phyloP scores from a whole-genome alignment of 768 basidiomycete species.

The Kondoa malvinella region DNA sequence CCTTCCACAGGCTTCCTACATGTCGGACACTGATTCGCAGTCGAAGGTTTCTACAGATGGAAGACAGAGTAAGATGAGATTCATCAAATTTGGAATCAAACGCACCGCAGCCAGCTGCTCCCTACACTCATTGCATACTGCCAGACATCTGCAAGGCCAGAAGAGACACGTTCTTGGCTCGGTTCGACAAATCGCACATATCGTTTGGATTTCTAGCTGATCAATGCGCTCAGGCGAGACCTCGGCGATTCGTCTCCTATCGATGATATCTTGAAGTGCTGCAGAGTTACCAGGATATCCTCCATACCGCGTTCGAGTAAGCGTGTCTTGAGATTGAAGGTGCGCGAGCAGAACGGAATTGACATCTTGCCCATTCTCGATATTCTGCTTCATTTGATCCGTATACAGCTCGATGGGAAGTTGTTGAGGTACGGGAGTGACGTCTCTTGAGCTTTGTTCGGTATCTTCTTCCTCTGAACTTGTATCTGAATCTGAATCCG shows the following conservation, averaged over 20 bases:
- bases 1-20: slow-evolving; percentile 2
- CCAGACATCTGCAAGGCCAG: slow-evolving; percentile 3
- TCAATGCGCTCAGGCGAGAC: neutral
- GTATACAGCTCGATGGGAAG: neutral
- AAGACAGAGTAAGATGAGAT: too few relatives aligned
- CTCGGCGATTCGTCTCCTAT: neutral
- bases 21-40: neutral
- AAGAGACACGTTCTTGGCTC: neutral
- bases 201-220: slow-evolving; percentile 3
- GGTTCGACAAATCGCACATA: slow-evolving; percentile 1
- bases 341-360: neutral
- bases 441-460: neutral
- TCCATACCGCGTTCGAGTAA: neutral
- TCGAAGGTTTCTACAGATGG: neutral
- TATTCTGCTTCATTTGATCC: neutral
- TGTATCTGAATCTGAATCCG: neutral
- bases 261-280: neutral
- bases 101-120: neutral
- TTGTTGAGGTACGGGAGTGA: neutral
- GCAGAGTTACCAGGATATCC: neutral
- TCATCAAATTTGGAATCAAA: neutral
- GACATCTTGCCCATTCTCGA: neutral
- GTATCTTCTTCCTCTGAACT: neutral
- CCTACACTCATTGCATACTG: neutral
- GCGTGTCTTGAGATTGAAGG: neutral